Evolutionary conservation across 495 filamentous ascomycete genomes (phyloP), one percentile per base, ranked within the genome.

Genomic region (Aspergillus bridgeri): DNA sequence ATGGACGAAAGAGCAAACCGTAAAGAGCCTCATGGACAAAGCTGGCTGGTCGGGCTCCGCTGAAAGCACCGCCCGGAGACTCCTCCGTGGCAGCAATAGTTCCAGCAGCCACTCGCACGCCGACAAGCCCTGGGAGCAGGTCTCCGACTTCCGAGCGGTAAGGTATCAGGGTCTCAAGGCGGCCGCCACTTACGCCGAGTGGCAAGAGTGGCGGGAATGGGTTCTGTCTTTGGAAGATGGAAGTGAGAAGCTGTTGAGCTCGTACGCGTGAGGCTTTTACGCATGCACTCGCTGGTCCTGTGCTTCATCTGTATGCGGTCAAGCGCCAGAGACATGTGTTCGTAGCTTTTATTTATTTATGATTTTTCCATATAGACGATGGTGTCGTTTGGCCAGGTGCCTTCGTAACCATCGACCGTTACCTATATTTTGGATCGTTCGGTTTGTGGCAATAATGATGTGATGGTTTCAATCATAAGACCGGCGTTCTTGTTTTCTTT

Each of bases 1-100:
- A 20, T 98, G 94, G 94, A 90, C 85, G 15, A 96, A 94, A 71
- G 92, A 96, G 72, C 90, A 97, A 78, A 90, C 92, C 2, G 64
- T 98, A 21, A 80, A 89, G 38, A 93, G 89, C 69, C 71, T 96
- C 63, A 96, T 97, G 91, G 80, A 91, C 54, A 96, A 97, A 78
- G 93, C 92, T 0, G 92, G 92, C 0, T 97, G 91, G 92, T 68
- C 73, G 48, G 74, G 73, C 15, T 63, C 65, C 29, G 53, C 48
- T 13, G 67, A 71, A 75, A 75, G 58, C 85, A 75, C 73, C 78
- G 86, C 61, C 74, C 83, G 68, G 54, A 65, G 72, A 56, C 55
- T 78, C 21, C 60, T 78, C 0, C 63, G 74, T 21, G 70, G 69
- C 49, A 66, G 67, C 44, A 65, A 43, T 25, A 52, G 51, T 8